Conservation (phyloP, 1,139 yeast species). For the Lodderomyces oxycetoniae region DNA sequence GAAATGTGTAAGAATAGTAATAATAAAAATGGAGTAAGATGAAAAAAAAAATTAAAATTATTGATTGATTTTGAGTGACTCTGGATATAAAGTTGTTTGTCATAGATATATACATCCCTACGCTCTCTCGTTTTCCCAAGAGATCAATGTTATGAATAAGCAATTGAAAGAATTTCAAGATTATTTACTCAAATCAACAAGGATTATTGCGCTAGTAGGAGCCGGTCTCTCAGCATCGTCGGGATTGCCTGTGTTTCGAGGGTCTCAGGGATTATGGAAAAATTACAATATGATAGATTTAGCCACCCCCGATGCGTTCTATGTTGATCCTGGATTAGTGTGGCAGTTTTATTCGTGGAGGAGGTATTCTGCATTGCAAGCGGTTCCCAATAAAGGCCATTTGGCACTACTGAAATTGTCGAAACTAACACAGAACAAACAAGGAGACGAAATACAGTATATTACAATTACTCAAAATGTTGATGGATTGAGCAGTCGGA, state of each 20-base stretch:
- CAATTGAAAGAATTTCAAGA: slow-evolving; percentile 51
- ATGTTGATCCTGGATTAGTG: slow-evolving; percentile 75
- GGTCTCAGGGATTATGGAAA: slow-evolving; percentile 73
- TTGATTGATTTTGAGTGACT: too few relatives aligned
- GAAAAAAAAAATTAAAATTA: too few relatives aligned
- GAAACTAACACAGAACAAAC: background rate
- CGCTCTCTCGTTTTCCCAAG: background rate
- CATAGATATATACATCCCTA: background rate
- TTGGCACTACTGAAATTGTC: slow-evolving; percentile 55
- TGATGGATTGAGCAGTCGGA: slow-evolving; percentile 67
- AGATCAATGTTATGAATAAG: slow-evolving; percentile 14
- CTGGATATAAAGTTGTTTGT: too few relatives aligned
- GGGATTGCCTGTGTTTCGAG: slow-evolving; percentile 72
- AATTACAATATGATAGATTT: slow-evolving; percentile 75
- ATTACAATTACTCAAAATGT: slow-evolving; percentile 78
- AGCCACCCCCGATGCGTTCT: slow-evolving; percentile 89
- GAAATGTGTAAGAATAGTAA: too few relatives aligned
- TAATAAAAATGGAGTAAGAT: too few relatives aligned
- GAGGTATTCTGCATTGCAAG: slow-evolving; percentile 57
- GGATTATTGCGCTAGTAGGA: slow-evolving; percentile 73
- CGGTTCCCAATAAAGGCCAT: slow-evolving; percentile 73
- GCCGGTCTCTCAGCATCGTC: slow-evolving; percentile 79
- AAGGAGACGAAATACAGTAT: slow-evolving; percentile 21
- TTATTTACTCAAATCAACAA: slow-evolving; percentile 45
- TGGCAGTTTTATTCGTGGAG: slow-evolving; percentile 85